Conservation (phyloP, 768 basidiomycete genomes). For the Russula emetica region DNA sequence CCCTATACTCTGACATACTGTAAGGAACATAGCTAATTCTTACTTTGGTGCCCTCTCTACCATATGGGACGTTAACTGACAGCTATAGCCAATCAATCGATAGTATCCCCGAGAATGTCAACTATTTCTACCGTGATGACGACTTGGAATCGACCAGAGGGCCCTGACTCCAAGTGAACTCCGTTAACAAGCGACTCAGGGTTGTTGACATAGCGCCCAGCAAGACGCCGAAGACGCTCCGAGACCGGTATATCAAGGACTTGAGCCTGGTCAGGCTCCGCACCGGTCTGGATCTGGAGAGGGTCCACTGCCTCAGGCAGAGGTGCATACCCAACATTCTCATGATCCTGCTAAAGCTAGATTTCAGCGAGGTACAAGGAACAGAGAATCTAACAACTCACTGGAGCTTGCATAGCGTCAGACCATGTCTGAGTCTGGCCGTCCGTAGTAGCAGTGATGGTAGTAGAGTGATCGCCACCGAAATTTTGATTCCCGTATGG, state of each 20-base stretch:
- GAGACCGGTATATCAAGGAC: neutral
- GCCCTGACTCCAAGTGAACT: neutral
- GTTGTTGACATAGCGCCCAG: conserved; percentile 4
- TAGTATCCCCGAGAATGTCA: neutral
- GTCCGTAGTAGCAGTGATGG: too few relatives aligned
- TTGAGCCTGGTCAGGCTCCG: neutral
- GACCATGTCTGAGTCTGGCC: neutral
- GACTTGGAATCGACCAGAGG: neutral
- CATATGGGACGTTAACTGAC: neutral
- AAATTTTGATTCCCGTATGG: too few relatives aligned
- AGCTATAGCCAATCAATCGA: neutral
- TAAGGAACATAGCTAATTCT: too few relatives aligned
- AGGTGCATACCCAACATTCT: neutral
- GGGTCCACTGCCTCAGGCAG: neutral
- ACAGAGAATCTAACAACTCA: neutral
- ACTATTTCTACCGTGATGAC: conserved; percentile 3
- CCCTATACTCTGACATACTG: too few relatives aligned
- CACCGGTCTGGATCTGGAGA: neutral
- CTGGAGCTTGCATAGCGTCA: neutral
- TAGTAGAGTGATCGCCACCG: too few relatives aligned
- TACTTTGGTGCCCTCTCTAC: too few relatives aligned
- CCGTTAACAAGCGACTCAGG: neutral
- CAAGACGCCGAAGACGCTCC: conserved; percentile 3
- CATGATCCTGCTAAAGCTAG: neutral
- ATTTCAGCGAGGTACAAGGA: neutral